Percentiles rank a stretch among this genome's conserved stretches.
phyloP scores from a whole-genome alignment of 2,329 filamentous ascomycete species.

The Cephalotrichum gorgonifer region DNA sequence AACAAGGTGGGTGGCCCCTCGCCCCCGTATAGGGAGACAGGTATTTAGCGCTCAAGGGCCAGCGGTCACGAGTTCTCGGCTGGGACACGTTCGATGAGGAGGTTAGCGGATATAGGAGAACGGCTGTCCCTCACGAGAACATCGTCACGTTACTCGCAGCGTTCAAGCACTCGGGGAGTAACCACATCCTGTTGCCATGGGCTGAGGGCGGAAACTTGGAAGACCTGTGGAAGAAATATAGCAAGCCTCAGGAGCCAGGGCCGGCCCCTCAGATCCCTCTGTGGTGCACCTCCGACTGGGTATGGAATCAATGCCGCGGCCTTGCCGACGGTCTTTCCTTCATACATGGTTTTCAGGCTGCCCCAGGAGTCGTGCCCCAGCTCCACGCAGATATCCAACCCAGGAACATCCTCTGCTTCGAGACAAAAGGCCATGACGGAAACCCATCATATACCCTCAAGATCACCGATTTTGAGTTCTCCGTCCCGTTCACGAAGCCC shows the following conservation, averaged over 20 bases:
- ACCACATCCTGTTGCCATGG: conserved; percentile 1
- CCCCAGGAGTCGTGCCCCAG: not conserved
- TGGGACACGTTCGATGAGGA: not conserved
- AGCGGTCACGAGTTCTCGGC: too few relatives aligned
- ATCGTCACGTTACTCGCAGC: not conserved
- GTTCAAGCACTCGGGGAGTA: not conserved
- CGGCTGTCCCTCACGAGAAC: not conserved
- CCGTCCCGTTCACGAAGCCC: not conserved
- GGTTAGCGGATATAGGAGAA: not conserved
- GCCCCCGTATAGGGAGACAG: not conserved
- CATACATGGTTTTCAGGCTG: not conserved
- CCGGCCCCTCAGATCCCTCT: too few relatives aligned
- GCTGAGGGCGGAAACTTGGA: conserved; percentile 6
- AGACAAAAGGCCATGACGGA: not conserved
- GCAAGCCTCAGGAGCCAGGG: not conserved
- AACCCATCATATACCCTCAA: not conserved
- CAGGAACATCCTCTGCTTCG: conserved; percentile 1
- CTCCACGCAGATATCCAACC: not conserved
- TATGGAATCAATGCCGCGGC: not conserved
- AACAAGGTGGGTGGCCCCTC: too few relatives aligned
- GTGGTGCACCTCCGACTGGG: not conserved
- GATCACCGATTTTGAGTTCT: conserved; percentile 3
- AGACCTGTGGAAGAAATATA: conserved; percentile 8
- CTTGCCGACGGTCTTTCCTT: not conserved
- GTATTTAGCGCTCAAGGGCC: not conserved